Conservation (phyloP, 208 protist species). For the Acanthamoeba sp. region DNA sequence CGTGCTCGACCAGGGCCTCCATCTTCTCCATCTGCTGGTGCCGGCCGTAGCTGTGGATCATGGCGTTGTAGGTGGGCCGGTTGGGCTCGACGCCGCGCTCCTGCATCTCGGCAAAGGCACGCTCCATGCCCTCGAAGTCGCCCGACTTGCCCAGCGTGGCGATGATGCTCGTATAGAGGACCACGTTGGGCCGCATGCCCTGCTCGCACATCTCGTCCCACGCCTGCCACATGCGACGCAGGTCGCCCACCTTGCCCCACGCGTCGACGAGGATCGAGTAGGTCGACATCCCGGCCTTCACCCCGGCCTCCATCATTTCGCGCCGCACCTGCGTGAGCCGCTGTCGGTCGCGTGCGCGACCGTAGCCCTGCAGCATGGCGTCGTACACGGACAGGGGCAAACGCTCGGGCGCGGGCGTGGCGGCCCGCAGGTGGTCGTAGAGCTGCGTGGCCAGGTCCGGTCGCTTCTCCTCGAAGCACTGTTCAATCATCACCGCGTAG, state of each 20-base stretch:
- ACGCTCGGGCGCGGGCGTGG: no score
- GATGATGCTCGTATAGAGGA: not conserved
- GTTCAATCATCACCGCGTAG: not conserved
- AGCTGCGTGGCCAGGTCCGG: not conserved
- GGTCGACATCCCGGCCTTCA: not conserved
- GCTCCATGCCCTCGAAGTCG: not conserved
- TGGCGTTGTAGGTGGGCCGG: not conserved
- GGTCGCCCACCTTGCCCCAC: constrained; percentile 30
- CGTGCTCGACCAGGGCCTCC: not conserved
- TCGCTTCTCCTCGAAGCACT: not conserved
- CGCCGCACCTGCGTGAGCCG: not conserved
- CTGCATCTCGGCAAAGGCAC: not conserved
- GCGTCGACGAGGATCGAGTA: constrained; percentile 7
- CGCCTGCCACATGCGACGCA: not conserved
- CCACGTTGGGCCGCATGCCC: not conserved
- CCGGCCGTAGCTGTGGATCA: not conserved
- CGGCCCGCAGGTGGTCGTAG: not conserved
- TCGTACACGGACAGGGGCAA: not conserved
- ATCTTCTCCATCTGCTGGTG: not conserved
- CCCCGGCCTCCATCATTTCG: not conserved
- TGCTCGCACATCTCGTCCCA: not conserved
- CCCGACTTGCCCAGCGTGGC: not conserved
- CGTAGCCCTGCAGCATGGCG: not conserved
- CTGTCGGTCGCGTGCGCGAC: not conserved
- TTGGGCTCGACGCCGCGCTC: not conserved